Conservation (phyloP, 202 grass and related monocot genomes). For the Musa balbisiana region DNA sequence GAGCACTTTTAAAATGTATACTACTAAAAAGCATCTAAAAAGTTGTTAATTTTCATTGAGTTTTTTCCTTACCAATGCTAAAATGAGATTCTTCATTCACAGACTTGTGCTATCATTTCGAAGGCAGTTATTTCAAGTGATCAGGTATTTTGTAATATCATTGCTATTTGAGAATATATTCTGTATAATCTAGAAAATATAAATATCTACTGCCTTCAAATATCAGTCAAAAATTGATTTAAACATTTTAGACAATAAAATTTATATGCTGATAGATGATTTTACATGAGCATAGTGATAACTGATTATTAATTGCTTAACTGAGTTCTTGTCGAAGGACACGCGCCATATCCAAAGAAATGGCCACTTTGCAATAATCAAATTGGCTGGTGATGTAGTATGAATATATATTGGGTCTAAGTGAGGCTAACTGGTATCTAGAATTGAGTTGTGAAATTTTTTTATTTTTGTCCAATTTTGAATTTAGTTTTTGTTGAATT, state of each 20-base stretch:
- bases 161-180: not conserved
- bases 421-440: too few species aligned
- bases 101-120: slow-evolving; percentile 70
- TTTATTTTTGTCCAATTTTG: too few species aligned
- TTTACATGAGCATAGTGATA: not conserved
- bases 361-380: not conserved
- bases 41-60: not conserved
- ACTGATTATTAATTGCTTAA: too few species aligned
- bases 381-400: not conserved
- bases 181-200: not conserved
- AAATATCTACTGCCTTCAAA: not conserved
- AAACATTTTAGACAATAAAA: not conserved
- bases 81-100: slow-evolving; percentile 15
- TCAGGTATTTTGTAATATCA: slow-evolving; percentile 37
- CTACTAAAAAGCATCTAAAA: too few species aligned
- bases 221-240: not conserved
- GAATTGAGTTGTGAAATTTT: too few species aligned
- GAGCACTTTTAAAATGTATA: not conserved
- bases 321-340: too few species aligned
- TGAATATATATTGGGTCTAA: not conserved
- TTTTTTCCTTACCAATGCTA: slow-evolving; percentile 9
- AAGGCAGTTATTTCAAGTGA: slow-evolving; percentile 45
- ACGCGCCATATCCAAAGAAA: not conserved
- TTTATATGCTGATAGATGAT: not conserved
- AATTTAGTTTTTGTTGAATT: too few species aligned